phyloP scores from a whole-genome alignment of 345 rosid species.

The Hibiscus trionum region DNA sequence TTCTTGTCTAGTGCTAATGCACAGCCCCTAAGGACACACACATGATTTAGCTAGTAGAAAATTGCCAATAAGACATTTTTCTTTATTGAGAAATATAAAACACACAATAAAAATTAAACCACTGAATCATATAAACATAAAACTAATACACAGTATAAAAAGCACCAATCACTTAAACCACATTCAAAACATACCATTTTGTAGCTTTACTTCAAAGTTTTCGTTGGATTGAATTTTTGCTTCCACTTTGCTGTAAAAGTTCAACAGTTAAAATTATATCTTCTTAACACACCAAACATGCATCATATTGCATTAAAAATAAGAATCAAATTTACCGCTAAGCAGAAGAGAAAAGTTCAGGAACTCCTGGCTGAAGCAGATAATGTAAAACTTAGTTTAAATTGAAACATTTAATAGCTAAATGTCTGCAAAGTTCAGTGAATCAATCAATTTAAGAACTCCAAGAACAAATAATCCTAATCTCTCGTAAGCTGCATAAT shows the following conservation, averaged over 20 bases:
- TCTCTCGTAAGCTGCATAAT: not conserved
- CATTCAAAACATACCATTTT: slow-evolving; percentile 19
- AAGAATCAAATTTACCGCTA: not conserved
- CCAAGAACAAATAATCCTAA: not conserved
- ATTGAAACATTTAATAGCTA: no score
- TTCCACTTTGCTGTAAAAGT: not conserved
- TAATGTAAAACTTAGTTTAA: no score
- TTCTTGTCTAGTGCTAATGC: not conserved
- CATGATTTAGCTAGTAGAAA: not conserved
- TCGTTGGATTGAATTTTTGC: not conserved
- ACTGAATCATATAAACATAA: not conserved
- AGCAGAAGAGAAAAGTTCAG: not conserved
- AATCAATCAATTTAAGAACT: not conserved
- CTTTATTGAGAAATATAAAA: not conserved
- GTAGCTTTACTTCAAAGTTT: not conserved
- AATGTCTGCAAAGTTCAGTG: not conserved
- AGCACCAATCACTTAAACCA: not conserved
- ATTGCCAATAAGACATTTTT: not conserved
- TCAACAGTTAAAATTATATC: not conserved
- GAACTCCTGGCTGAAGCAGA: not conserved
- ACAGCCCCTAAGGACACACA: not conserved
- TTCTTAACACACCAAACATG: not conserved
- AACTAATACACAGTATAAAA: not conserved
- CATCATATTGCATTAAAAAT: not conserved
- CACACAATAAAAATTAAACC: not conserved